Base-by-base conservation (phyloP, 2,329 filamentous ascomycete genomes). In the Ilyonectria mors-panacis region DNA sequence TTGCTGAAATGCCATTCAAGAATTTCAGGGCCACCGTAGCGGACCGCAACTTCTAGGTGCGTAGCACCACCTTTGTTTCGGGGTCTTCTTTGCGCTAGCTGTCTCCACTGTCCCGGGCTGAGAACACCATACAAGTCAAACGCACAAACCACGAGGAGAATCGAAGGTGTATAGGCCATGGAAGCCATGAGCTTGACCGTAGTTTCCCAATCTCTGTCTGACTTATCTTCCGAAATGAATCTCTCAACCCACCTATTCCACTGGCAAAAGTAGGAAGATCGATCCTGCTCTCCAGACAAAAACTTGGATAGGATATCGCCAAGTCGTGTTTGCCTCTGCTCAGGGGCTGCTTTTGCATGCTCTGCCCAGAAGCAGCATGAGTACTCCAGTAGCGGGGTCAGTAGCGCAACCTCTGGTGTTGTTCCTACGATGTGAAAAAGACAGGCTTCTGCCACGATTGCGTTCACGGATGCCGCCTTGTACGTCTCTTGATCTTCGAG, bases 101-200 rank as follows among this genome's bases (percentile, higher is more conserved):
- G 30, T n/a, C 58, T 60, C 58, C 58, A 60, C 17, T 53, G 47
- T 48, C 21, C 57, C 30, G 30, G 45, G 21, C 47, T 33, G 30
- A 60, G 58, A 44, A 51, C 58, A 53, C 45, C 58, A 26, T n/a
- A 51, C 33, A 60, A 51, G 58, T 60, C 13, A 21, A 33, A 60
- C 6, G 58, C 58, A 33, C 33, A 60, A 53, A 44, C 33, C 5
- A 53, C 35, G 7, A 53, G 45, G 15, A 61, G 23, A 61, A 55
- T 33, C 30, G 19, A 23, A 51, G 58, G 58, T 53, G 10, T 48
- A 28, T 45, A 53, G 13, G 47, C 15, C 33, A 44, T 39, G 47
- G 33, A 26, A 19, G 45, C 58, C 58, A 3, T 8, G n/a, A 53
- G 15, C 30, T 30, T 48, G 35, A 5, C 3, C 56, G 12, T 21